Evolutionary conservation across 2,329 filamentous ascomycete species (phyloP).

Genomic region (Sphaerostilbella broomeana): DNA sequence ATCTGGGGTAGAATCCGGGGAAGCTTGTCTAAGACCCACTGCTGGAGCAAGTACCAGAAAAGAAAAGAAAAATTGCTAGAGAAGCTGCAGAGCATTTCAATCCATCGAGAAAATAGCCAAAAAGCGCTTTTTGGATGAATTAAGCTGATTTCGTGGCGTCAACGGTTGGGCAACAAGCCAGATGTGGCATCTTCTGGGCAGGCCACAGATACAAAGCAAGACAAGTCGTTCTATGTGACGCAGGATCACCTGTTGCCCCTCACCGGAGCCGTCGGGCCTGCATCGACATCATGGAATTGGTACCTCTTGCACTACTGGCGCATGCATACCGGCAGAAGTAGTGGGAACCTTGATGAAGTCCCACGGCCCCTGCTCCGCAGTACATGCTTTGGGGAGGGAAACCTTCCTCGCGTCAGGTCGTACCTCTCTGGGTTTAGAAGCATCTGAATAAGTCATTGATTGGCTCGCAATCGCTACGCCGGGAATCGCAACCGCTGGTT

Average conservation of each 20-base stretch:
- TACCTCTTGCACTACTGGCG: neutral
- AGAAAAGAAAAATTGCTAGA: neutral
- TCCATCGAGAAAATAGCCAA: too few species aligned
- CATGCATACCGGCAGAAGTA: neutral
- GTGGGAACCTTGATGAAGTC: neutral
- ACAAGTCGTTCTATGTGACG: neutral
- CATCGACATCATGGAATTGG: neutral
- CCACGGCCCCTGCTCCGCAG: neutral
- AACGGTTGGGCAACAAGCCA: too few species aligned
- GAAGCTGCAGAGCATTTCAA: too few species aligned
- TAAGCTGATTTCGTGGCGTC: too few species aligned
- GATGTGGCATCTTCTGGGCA: too few species aligned
- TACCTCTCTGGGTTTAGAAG: neutral
- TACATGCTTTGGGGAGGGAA: neutral
- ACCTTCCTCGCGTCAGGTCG: neutral
- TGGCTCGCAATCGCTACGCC: neutral
- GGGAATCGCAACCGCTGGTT: too few species aligned
- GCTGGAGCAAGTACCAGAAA: neutral
- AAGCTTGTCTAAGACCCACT: constrained; percentile 11
- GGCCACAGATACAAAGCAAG: neutral
- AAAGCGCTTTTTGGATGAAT: too few species aligned
- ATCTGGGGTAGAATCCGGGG: constrained; percentile 15
- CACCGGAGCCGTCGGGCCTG: neutral
- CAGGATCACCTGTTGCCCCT: neutral
- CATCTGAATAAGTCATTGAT: neutral